Evolutionary conservation across 2,329 filamentous ascomycete genomes (phyloP), one percentile per base, ranked within the genome.

Genomic region (Sporothrix schenckii): DNA sequence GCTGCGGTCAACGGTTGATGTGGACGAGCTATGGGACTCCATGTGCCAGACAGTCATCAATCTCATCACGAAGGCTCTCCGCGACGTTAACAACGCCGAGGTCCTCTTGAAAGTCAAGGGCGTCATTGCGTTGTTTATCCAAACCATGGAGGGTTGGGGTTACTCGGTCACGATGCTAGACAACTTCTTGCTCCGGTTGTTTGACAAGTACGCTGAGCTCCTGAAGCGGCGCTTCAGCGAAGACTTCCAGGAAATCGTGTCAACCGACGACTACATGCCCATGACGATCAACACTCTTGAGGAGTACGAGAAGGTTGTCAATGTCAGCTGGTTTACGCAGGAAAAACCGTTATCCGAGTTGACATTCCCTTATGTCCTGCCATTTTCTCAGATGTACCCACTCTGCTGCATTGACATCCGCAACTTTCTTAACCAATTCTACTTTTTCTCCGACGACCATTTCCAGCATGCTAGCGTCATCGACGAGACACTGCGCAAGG

Each of bases 201-300:
- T 99, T 78, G 91, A 94, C 74, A 97, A 94, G 79, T 99, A 99
- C 79, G 92, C 94, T 0, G 92, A 96, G 74, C 84, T 98, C 11
- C 86, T 99, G 70, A 97, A 97, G 81, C 89, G 88, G 72, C 88
- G 93, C 60, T 99, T 98, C 77, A 97, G 93, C 78, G 92, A 96
- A 74, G 94, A 98, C 79, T 99, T 99, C 78, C 91, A 96, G 78
- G 94, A 98, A 86, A 90, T 90, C 75, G 88, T 90, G 19, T 89
- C 92, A n/a, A 97, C 93, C 0, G 95, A 99, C 78, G 95, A 99
- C 80, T 99, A 99, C 80, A 99, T 99, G 94, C 96, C 95, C 2
- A 98, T 99, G 95, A 92, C 93, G 1, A 97, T 98, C 78, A 92
- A 93, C 76, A 93, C 91, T 24, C 81, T 86, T 19, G 94, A 97